These are phyloP conservation scores for Excoecaria cochinchinensis DNA, from an alignment of 345 rosid genomes.

Conservation along the genomic window DNA sequence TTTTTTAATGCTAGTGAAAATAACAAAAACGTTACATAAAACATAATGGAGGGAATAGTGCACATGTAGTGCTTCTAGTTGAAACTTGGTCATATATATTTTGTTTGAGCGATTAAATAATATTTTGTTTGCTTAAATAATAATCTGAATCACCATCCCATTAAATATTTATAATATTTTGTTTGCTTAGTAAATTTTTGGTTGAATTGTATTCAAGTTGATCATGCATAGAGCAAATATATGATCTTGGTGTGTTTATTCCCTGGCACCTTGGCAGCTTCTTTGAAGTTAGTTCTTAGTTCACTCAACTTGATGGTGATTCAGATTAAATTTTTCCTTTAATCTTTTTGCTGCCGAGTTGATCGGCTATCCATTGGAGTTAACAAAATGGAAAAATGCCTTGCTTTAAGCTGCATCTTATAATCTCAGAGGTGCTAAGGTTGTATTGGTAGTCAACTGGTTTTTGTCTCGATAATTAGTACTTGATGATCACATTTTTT, in stretches of 20 bases:
- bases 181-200: too few species aligned
- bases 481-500: neutral
- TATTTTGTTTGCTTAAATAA: too few species aligned
- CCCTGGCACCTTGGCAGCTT: neutral
- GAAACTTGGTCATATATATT: too few species aligned
- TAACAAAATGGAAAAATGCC: neutral
- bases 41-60: too few species aligned
- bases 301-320: neutral
- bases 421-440: neutral
- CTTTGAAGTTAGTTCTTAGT: neutral
- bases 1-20: too few species aligned
- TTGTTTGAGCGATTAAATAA: too few species aligned
- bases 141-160: too few species aligned
- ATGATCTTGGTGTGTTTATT: neutral
- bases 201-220: too few species aligned
- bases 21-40: too few species aligned
- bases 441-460: neutral
- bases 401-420: neutral
- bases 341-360: neutral
- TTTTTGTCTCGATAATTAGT: neutral
- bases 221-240: conserved; percentile 39
- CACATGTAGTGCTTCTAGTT: too few species aligned
- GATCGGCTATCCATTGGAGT: neutral
- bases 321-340: neutral
- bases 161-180: too few species aligned